Conservation (phyloP, 192 early-diverging fungal species). For the Coemansia sp. region DNA sequence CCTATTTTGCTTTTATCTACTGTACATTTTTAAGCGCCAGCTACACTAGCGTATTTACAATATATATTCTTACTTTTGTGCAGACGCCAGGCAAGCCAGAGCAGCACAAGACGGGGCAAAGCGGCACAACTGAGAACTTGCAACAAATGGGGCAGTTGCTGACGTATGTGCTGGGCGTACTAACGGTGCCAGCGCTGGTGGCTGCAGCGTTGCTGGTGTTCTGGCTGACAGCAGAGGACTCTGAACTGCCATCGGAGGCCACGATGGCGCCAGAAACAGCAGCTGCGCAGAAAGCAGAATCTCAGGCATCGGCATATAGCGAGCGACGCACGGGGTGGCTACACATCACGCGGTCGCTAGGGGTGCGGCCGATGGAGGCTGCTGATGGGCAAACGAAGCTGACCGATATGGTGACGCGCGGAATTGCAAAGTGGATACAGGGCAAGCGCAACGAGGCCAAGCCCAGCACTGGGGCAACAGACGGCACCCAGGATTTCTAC, state of each 20-base stretch:
- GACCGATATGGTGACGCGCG: conserved; percentile 43
- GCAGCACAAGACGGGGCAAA: too few relatives aligned
- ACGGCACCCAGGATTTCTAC: conserved; percentile 51
- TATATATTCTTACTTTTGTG: too few relatives aligned
- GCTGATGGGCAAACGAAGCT: conserved; percentile 26
- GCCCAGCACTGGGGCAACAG: conserved; percentile 8
- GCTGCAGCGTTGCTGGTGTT: conserved; percentile 21
- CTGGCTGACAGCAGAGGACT: conserved; percentile 26
- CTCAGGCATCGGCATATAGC: conserved; percentile 29
- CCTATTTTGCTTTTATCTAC: too few relatives aligned
- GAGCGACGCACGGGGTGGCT: conserved; percentile 50
- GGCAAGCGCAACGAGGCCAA: conserved; percentile 24
- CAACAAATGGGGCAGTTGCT: conserved; percentile 29
- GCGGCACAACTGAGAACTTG: neutral
- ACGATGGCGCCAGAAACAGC: neutral
- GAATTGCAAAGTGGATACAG: conserved; percentile 45
- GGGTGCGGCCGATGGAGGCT: conserved; percentile 15
- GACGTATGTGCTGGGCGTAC: conserved; percentile 43
- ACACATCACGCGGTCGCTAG: conserved; percentile 43
- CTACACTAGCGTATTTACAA: too few relatives aligned
- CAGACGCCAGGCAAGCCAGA: too few relatives aligned
- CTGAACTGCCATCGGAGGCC: conserved; percentile 8
- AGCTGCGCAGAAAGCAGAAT: neutral
- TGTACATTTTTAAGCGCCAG: too few relatives aligned
- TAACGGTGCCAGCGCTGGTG: conserved; percentile 37